phyloP scores from a whole-genome alignment of 257 asterid genomes.

The Cynanchum wilfordii region DNA sequence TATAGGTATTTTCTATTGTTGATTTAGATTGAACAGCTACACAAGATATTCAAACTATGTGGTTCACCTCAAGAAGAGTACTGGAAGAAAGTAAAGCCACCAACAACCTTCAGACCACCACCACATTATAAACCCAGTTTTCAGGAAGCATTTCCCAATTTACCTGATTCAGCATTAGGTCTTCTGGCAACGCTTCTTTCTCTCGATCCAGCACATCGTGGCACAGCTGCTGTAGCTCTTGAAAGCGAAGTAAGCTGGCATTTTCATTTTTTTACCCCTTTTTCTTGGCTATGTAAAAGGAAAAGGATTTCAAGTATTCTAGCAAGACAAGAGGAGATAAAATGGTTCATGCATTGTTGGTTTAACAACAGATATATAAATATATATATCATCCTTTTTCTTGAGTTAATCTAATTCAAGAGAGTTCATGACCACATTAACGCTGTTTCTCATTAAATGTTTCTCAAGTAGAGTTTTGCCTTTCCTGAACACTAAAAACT shows the following conservation, averaged over 20 bases:
- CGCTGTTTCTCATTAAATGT: background rate
- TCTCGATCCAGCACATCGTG: constrained; percentile 56
- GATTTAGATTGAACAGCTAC: constrained; percentile 72
- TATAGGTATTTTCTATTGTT: background rate
- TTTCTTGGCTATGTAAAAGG: background rate
- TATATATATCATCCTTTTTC: background rate
- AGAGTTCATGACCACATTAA: background rate
- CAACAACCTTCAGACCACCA: constrained; percentile 68
- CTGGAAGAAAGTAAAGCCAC: constrained; percentile 69
- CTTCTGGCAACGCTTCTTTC: constrained; percentile 55
- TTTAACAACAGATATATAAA: background rate
- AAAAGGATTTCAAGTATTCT: background rate
- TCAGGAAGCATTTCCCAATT: constrained; percentile 39
- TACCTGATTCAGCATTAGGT: constrained; percentile 46
- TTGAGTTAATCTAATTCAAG: background rate
- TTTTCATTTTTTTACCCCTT: background rate
- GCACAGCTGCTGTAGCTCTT: constrained; percentile 53
- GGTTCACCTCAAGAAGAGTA: constrained; percentile 77
- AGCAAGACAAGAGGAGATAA: background rate
- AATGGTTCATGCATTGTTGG: background rate
- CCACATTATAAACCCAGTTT: constrained; percentile 51
- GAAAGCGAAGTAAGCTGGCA: constrained; percentile 44
- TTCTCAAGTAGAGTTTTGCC: background rate
- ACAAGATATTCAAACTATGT: constrained; percentile 74
- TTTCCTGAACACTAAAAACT: background rate